These are phyloP conservation scores for Raffaelea arxii DNA, from an alignment of 2,329 filamentous ascomycete species.

Conservation along the genomic window DNA sequence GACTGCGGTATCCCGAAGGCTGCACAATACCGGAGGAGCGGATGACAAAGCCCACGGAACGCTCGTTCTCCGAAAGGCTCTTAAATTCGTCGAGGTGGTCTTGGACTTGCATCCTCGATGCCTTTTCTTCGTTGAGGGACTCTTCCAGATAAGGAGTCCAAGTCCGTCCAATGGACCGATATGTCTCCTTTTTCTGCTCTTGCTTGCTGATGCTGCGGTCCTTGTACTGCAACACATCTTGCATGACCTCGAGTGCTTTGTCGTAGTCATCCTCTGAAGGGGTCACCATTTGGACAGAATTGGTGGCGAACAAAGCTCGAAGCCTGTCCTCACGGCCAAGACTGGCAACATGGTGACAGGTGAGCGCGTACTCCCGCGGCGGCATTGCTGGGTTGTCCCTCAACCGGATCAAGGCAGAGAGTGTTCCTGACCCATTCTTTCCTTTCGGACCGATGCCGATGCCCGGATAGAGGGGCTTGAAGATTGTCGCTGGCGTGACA, in stretches of 20 bases:
- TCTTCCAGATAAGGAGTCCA: too few relatives aligned
- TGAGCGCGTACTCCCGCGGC: neutral
- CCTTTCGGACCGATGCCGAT: too few relatives aligned
- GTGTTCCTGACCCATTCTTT: too few relatives aligned
- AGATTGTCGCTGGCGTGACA: too few relatives aligned
- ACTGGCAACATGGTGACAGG: constrained; percentile 1
- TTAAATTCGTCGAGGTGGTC: neutral
- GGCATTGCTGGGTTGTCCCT: too few relatives aligned
- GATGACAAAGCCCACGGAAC: neutral
- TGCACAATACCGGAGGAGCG: neutral
- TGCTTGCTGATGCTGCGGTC: neutral
- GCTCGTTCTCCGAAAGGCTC: neutral
- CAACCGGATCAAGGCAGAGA: too few relatives aligned
- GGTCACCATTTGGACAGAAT: neutral
- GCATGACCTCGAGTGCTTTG: neutral
- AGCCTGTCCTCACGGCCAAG: neutral
- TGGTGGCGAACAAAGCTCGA: neutral
- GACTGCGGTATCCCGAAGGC: neutral
- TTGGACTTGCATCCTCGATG: neutral
- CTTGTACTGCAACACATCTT: too few relatives aligned
- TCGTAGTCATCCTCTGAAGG: neutral
- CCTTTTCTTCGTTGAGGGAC: neutral
- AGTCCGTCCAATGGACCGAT: neutral
- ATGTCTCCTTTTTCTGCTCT: neutral
- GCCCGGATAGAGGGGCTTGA: too few relatives aligned